phyloP scores from a whole-genome alignment of 2,329 filamentous ascomycete genomes.

The Sclerotinia trifoliorum region DNA sequence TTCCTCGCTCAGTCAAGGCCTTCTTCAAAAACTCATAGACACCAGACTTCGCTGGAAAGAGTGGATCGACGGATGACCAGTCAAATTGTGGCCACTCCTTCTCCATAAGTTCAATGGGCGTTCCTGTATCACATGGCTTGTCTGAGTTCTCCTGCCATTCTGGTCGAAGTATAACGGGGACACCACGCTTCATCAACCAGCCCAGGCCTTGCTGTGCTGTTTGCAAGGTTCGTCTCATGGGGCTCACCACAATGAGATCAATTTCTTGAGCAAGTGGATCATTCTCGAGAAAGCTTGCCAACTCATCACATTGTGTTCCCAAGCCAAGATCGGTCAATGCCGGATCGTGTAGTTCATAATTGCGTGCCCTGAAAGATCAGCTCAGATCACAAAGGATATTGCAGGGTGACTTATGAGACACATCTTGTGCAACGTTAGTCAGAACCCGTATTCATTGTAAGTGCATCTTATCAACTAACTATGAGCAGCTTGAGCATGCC shows the following conservation, averaged over 20 bases:
- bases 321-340: conserved; percentile 33
- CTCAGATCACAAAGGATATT: conserved; percentile 20
- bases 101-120: conserved; percentile 31
- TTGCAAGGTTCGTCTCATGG: conserved; percentile 39
- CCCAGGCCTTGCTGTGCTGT: conserved; percentile 37
- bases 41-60: conserved; percentile 37
- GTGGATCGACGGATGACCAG: conserved; percentile 38
- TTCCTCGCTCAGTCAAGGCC: conserved; percentile 33
- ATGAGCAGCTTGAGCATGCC: conserved; percentile 45
- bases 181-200: conserved; percentile 37
- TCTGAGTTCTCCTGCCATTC: conserved; percentile 40
- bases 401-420: conserved; percentile 36
- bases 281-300: conserved; percentile 33
- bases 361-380: conserved; percentile 30
- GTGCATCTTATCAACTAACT: conserved; percentile 38
- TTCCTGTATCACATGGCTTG: conserved; percentile 39
- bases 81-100: conserved; percentile 40
- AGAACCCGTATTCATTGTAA: background rate
- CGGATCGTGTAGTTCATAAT: conserved; percentile 36
- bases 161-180: conserved; percentile 35
- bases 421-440: conserved; percentile 32
- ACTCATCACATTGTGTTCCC: conserved; percentile 31
- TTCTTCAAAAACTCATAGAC: conserved; percentile 35
- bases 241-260: conserved; percentile 39
- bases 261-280: conserved; percentile 37